These are phyloP conservation scores for Globisporangium barbulae DNA, from an alignment of 352 stramenopile species.

Conservation along the genomic window DNA sequence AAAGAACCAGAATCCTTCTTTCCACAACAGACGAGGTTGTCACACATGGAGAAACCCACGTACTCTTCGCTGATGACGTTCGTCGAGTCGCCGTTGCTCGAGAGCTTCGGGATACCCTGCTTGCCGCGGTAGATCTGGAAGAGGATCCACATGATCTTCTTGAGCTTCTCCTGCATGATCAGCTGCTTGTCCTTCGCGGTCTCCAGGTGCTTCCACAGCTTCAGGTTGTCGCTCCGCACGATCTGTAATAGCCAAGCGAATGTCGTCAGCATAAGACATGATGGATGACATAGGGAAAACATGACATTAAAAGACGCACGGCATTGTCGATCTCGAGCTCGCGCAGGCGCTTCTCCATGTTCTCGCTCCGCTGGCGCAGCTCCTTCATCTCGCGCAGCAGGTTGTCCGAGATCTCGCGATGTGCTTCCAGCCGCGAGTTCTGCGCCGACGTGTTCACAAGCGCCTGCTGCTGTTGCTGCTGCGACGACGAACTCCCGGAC, in stretches of 20 bases:
- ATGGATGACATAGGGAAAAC: background rate
- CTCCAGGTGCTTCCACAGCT: conserved; percentile 87
- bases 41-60: conserved; percentile 21
- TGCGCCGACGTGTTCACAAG: conserved; percentile 47
- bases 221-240: conserved; percentile 84
- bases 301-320: conserved; percentile 25
- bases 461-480: conserved; percentile 34
- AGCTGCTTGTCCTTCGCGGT: conserved; percentile 84
- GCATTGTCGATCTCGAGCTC: conserved; percentile 87
- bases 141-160: conserved; percentile 91
- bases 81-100: conserved; percentile 38
- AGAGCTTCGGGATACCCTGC: conserved; percentile 74
- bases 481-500: conserved; percentile 25
- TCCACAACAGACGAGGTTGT: conserved; percentile 6
- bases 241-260: conserved; percentile 32
- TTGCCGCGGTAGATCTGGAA: conserved; percentile 89
- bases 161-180: conserved; percentile 90
- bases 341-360: conserved; percentile 85
- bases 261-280: background rate
- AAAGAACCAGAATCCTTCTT: conserved; percentile 15
- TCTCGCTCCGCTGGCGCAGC: conserved; percentile 73
- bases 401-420: conserved; percentile 77
- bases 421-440: conserved; percentile 66
- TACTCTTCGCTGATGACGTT: conserved; percentile 80
- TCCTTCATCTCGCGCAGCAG: conserved; percentile 84